Conservation (phyloP, 2,329 filamentous ascomycete genomes). For the Pyrenophora seminiperda region DNA sequence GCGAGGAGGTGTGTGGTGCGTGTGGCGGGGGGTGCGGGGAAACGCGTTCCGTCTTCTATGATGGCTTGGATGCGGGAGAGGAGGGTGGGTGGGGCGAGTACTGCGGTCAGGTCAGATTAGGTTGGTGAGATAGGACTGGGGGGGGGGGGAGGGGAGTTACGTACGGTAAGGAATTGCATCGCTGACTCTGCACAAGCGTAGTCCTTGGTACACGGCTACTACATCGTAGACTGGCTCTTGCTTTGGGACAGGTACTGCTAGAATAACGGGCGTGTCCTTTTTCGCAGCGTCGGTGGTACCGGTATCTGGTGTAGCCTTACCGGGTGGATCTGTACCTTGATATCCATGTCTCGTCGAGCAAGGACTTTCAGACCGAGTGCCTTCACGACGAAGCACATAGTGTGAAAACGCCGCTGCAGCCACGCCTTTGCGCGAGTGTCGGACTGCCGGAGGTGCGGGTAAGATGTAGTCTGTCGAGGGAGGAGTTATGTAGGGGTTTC, state of each 20-base stretch:
- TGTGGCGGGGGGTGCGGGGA: not conserved
- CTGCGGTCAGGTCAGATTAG: not conserved
- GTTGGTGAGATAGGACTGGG: not conserved
- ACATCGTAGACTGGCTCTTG: not conserved
- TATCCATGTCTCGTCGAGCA: too few species aligned
- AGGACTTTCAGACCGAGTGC: too few species aligned
- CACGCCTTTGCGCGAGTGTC: too few species aligned
- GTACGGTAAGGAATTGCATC: constrained; percentile 10
- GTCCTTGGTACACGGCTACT: constrained; percentile 3
- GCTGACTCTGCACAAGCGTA: constrained; percentile 5
- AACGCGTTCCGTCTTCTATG: not conserved
- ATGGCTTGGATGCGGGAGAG: constrained; percentile 4
- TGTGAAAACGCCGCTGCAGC: too few species aligned
- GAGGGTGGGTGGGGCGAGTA: constrained; percentile 6
- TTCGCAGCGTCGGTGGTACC: too few species aligned
- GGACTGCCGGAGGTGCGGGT: too few species aligned
- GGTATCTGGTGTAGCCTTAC: too few species aligned
- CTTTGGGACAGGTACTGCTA: constrained; percentile 1
- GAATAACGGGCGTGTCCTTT: too few species aligned
- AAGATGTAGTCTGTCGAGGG: too few species aligned
- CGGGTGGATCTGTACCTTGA: too few species aligned
- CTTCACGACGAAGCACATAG: too few species aligned
- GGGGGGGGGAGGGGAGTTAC: not conserved
- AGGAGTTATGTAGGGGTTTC: too few species aligned
- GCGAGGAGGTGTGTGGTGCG: not conserved